phyloP scores from a whole-genome alignment of 768 basidiomycete genomes.

The Trametes cingulata region DNA sequence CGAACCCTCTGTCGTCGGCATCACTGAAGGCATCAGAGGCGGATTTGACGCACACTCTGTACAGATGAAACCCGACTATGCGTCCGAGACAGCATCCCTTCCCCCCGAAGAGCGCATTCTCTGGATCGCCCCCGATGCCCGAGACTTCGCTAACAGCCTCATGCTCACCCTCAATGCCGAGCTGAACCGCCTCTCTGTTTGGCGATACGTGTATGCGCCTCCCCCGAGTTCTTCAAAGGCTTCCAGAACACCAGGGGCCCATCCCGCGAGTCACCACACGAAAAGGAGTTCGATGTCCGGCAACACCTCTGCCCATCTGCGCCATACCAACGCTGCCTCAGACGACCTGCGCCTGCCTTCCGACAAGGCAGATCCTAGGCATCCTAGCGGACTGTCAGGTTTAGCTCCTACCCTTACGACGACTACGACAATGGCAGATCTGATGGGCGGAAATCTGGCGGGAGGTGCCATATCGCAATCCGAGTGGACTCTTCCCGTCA shows the following conservation, averaged over 20 bases:
- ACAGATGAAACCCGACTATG: slow-evolving; percentile 13
- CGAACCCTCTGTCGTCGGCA: slow-evolving; percentile 70
- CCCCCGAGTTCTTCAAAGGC: slow-evolving; percentile 42
- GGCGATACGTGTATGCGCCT: slow-evolving; percentile 64
- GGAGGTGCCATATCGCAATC: slow-evolving; percentile 22
- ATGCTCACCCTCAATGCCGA: slow-evolving; percentile 61
- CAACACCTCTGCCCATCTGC: slow-evolving; percentile 18
- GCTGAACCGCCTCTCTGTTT: slow-evolving; percentile 56
- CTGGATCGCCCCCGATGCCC: slow-evolving; percentile 52
- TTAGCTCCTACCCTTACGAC: slow-evolving; percentile 56
- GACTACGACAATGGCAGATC: slow-evolving; percentile 51
- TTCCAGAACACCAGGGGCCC: neutral
- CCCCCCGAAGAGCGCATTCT: slow-evolving; percentile 66
- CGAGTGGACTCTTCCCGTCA: slow-evolving; percentile 18
- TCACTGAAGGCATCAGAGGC: slow-evolving; percentile 61
- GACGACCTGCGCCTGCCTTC: slow-evolving; percentile 20
- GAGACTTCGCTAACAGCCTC: slow-evolving; percentile 46
- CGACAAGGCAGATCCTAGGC: slow-evolving; percentile 25
- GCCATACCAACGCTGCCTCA: slow-evolving; percentile 14
- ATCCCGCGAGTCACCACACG: slow-evolving; percentile 14
- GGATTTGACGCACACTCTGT: slow-evolving; percentile 35
- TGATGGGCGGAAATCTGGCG: slow-evolving; percentile 20
- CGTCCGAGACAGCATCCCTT: slow-evolving; percentile 43
- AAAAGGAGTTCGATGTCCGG: slow-evolving; percentile 26
- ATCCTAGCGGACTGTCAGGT: slow-evolving; percentile 50